Percentiles rank a stretch among this genome's conserved stretches.
Evolutionary conservation across 306 rosid species (phyloP).

Genomic region (Medicago ruthenica): DNA sequence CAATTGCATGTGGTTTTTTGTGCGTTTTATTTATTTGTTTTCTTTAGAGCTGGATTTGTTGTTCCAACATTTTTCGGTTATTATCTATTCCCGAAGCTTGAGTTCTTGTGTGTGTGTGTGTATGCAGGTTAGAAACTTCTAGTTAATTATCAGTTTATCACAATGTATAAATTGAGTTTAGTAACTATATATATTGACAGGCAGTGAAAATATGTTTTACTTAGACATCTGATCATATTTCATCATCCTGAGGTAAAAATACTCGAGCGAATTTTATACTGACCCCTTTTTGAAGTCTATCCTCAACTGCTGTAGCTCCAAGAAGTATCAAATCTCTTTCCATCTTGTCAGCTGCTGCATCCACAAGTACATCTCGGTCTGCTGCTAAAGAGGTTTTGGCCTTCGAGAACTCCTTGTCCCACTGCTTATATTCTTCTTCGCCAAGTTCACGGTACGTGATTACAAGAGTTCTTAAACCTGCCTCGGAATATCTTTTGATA

Average conservation of each 20-base stretch:
- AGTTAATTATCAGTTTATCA: too few relatives aligned
- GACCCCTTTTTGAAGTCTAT: constrained; percentile 88
- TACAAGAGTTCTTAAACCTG: constrained; percentile 88
- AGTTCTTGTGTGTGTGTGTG: background rate
- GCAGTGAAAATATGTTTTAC: background rate
- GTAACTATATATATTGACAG: background rate
- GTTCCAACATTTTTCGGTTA: too few relatives aligned
- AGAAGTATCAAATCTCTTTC: constrained; percentile 77
- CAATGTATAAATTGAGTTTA: too few relatives aligned
- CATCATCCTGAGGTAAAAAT: background rate
- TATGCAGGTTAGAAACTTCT: too few relatives aligned
- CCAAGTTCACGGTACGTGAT: constrained; percentile 67
- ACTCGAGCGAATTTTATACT: constrained; percentile 22
- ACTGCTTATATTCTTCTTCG: constrained; percentile 63
- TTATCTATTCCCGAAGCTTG: background rate
- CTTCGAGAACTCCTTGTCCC: constrained; percentile 68
- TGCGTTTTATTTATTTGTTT: background rate
- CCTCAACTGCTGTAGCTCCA: constrained; percentile 94
- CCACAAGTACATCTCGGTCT: constrained; percentile 62
- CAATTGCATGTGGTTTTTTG: background rate
- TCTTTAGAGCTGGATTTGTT: background rate
- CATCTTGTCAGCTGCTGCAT: constrained; percentile 66
- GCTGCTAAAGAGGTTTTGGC: constrained; percentile 68
- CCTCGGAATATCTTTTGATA: constrained; percentile 76
- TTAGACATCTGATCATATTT: background rate